A percentile compares a stretch with the other conserved stretches of the same genome.
Conservation (phyloP, 1,284 basidiomycete genomes). For the Ustilago sp. region DNA sequence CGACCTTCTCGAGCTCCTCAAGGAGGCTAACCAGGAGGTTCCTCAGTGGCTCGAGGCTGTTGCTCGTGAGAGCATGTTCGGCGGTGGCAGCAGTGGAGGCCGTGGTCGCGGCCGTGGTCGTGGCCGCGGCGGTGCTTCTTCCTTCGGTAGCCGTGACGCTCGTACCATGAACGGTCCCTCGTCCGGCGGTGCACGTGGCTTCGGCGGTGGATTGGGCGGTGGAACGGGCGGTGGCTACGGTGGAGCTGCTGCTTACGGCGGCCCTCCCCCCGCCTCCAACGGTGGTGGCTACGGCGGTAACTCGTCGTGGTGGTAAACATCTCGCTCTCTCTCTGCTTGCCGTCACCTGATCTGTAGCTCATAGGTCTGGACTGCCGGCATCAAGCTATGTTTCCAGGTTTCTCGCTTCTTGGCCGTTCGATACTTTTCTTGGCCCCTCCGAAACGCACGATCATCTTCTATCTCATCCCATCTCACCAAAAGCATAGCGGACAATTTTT, state of each 20-base stretch:
- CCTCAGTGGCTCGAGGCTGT: conserved; percentile 92
- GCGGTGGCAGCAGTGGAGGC: conserved; percentile 73
- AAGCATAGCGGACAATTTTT: conserved; percentile 52
- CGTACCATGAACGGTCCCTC: conserved; percentile 62
- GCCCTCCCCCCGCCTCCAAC: conserved; percentile 52
- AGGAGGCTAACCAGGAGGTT: conserved; percentile 96
- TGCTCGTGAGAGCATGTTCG: conserved; percentile 83
- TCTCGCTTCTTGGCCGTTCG: conserved; percentile 3
- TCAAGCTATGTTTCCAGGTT: neutral
- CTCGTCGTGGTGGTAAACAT: conserved; percentile 51
- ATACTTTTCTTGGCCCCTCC: conserved; percentile 20
- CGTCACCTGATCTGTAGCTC: neutral
- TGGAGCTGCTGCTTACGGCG: conserved; percentile 45
- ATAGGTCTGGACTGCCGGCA: neutral
- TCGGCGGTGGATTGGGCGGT: conserved; percentile 55
- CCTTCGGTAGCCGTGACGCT: conserved; percentile 67
- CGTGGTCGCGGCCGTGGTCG: conserved; percentile 76
- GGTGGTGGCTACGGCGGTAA: conserved; percentile 56
- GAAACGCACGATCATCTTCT: conserved; percentile 37
- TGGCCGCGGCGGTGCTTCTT: conserved; percentile 71
- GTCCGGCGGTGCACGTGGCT: conserved; percentile 55
- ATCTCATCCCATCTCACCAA: conserved; percentile 12
- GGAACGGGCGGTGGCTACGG: conserved; percentile 51
- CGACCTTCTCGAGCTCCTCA: conserved; percentile 90
- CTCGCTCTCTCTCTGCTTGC: neutral